Evolutionary conservation across 2,329 filamentous ascomycete species (phyloP).

Genomic region (Apiospora marii): DNA sequence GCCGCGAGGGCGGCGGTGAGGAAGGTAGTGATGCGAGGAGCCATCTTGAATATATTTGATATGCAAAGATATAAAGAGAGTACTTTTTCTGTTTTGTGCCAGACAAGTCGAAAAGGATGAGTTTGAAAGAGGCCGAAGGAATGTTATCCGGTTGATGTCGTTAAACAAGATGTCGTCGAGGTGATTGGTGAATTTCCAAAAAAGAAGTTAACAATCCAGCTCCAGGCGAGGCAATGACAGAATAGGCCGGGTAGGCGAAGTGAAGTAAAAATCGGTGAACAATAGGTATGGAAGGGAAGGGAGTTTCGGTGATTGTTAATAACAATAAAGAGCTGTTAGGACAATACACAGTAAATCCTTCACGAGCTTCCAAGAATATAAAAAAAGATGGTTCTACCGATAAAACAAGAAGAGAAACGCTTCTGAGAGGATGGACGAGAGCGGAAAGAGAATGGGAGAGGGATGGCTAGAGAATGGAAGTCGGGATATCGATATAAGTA

Average conservation of each 20-base stretch:
- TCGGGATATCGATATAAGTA: slow-evolving; percentile 8
- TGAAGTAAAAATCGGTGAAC: slow-evolving; percentile 19
- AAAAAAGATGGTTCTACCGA: slow-evolving; percentile 20
- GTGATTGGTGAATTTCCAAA: neutral
- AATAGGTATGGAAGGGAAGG: slow-evolving; percentile 10
- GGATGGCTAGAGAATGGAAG: neutral
- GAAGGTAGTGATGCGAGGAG: slow-evolving; percentile 36
- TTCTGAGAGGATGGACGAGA: slow-evolving; percentile 23
- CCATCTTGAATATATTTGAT: slow-evolving; percentile 35
- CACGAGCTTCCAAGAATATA: slow-evolving; percentile 21
- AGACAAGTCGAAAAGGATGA: slow-evolving; percentile 34
- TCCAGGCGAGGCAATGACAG: slow-evolving; percentile 19
- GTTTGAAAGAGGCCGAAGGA: slow-evolving; percentile 7
- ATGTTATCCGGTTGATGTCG: neutral
- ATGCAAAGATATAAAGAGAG: slow-evolving; percentile 10
- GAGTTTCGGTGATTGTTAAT: slow-evolving; percentile 12
- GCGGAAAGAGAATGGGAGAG: neutral
- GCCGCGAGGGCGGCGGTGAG: slow-evolving; percentile 34
- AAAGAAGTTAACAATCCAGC: slow-evolving; percentile 20
- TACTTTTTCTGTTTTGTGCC: slow-evolving; percentile 34
- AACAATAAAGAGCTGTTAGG: slow-evolving; percentile 12
- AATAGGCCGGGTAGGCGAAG: slow-evolving; percentile 12
- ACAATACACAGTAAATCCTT: slow-evolving; percentile 23
- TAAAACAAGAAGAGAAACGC: slow-evolving; percentile 25
- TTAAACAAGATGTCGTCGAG: neutral